phyloP scores from a whole-genome alignment of 228 moss, liverwort and hornwort genomes.

The Sphagnum magellanicum region DNA sequence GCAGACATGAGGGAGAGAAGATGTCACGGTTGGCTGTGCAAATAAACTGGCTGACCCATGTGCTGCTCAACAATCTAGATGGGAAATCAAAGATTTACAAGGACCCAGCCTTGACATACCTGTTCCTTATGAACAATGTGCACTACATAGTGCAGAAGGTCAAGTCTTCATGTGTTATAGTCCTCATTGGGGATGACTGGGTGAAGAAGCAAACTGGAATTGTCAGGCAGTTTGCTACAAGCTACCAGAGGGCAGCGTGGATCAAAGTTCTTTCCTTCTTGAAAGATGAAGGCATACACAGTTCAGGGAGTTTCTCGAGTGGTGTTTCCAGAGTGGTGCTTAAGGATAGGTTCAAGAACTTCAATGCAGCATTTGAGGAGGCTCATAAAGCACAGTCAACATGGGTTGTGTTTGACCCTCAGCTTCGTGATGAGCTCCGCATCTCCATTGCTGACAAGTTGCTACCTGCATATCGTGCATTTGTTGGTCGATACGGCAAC shows the following conservation, averaged over 20 bases:
- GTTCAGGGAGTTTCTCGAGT: conserved; percentile 84
- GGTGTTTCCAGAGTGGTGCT: conserved; percentile 88
- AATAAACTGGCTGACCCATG: conserved; percentile 84
- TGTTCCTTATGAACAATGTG: conserved; percentile 99
- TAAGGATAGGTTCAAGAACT: conserved; percentile 98
- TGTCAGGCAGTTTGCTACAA: conserved; percentile 88
- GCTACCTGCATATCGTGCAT: conserved; percentile 89
- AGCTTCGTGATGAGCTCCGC: conserved; percentile 91
- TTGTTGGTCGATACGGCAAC: conserved; percentile 84
- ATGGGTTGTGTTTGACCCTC: conserved; percentile 91
- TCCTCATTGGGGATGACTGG: conserved; percentile 93
- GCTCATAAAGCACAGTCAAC: conserved; percentile 90
- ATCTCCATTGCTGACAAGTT: conserved; percentile 88
- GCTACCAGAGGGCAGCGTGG: conserved; percentile 96
- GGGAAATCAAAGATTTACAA: conserved; percentile 97
- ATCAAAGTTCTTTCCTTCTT: conserved; percentile 72
- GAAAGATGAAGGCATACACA: conserved; percentile 93
- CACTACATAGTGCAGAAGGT: conserved; percentile 99
- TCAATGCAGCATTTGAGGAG: conserved; percentile 91
- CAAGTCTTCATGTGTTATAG: conserved; percentile 72
- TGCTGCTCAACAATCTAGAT: conserved; percentile 81
- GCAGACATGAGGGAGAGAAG: conserved; percentile 45
- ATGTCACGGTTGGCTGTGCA: conserved; percentile 81
- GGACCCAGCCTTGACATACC: conserved; percentile 77
- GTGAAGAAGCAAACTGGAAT: conserved; percentile 76